These are phyloP conservation scores for Aspergillus ostianus DNA, from an alignment of 495 filamentous ascomycete species.

Conservation along the genomic window DNA sequence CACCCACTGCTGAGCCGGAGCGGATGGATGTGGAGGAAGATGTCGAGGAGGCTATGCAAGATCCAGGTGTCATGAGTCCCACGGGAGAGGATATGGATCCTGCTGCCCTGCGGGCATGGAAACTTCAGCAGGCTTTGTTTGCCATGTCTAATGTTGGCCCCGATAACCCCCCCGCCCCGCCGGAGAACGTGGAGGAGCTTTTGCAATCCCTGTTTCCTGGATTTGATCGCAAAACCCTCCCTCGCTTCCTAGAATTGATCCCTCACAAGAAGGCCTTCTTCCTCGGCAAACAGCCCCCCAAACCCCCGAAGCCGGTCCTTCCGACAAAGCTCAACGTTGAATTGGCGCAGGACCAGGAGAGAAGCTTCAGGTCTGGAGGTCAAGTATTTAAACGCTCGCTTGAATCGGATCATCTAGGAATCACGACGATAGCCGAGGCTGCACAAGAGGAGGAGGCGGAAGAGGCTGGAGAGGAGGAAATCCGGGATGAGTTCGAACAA, in stretches of 20 bases:
- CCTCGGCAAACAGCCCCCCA: conserved; percentile 64
- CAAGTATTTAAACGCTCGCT: conserved; percentile 52
- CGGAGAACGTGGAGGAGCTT: conserved; percentile 64
- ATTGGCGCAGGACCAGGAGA: conserved; percentile 75
- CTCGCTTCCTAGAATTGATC: conserved; percentile 70
- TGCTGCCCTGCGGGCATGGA: conserved; percentile 44
- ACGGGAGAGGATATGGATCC: conserved; percentile 46
- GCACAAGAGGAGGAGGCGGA: conserved; percentile 54
- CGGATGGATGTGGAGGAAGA: conserved; percentile 36
- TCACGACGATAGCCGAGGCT: conserved; percentile 56
- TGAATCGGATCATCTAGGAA: conserved; percentile 55
- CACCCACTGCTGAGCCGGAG: conserved; percentile 29
- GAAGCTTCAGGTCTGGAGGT: conserved; percentile 67
- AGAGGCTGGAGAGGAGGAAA: conserved; percentile 38
- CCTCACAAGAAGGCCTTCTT: conserved; percentile 71
- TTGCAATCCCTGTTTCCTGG: conserved; percentile 67
- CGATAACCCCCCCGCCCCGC: conserved; percentile 52
- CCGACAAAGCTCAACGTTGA: conserved; percentile 88
- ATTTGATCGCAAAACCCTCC: conserved; percentile 63
- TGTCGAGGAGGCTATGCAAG: conserved; percentile 29
- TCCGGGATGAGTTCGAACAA: conserved; percentile 58
- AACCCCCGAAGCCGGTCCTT: conserved; percentile 74
- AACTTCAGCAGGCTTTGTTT: conserved; percentile 52
- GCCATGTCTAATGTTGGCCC: conserved; percentile 44
- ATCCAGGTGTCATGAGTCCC: conserved; percentile 28